A percentile compares a stretch with the other conserved stretches of the same genome.
phyloP scores from a whole-genome alignment of 2,329 filamentous ascomycete species.

The Exophiala calicioides region DNA sequence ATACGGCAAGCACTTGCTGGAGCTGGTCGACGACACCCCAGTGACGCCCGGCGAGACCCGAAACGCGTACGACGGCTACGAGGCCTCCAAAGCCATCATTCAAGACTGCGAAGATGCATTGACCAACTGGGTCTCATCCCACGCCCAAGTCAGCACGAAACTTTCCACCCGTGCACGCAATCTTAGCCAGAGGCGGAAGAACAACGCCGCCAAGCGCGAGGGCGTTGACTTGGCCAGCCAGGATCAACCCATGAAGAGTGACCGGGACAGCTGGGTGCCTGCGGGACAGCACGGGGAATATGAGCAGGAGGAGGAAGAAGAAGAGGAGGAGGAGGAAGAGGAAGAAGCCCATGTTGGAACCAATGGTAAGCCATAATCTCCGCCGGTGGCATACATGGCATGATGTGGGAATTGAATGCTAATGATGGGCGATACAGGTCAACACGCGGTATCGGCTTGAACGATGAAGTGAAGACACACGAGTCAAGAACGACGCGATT shows the following conservation, averaged over 20 bases:
- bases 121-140: slow-evolving; percentile 93
- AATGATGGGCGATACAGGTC: slow-evolving; percentile 8
- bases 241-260: slow-evolving; percentile 75
- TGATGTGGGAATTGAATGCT: too few relatives aligned
- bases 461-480: not conserved
- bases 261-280: slow-evolving; percentile 78
- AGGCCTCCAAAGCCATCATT: slow-evolving; percentile 97
- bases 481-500: not conserved
- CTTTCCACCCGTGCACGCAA: slow-evolving; percentile 85
- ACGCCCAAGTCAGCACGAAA: slow-evolving; percentile 83
- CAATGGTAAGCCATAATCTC: slow-evolving; percentile 34
- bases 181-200: slow-evolving; percentile 79
- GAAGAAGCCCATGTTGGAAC: slow-evolving; percentile 24
- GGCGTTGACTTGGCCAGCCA: slow-evolving; percentile 76
- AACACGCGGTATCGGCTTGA: slow-evolving; percentile 21
- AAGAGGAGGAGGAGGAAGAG: slow-evolving; percentile 39
- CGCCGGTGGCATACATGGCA: too few relatives aligned
- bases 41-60: slow-evolving; percentile 97
- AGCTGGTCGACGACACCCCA: slow-evolving; percentile 92
- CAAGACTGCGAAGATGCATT: slow-evolving; percentile 98
- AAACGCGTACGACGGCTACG: slow-evolving; percentile 94
- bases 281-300: slow-evolving; percentile 60
- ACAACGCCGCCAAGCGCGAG: slow-evolving; percentile 66
- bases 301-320: slow-evolving; percentile 46
- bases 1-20: slow-evolving; percentile 96